phyloP scores from a whole-genome alignment of 257 asterid genomes.

The Solanum pimpinellifolium region DNA sequence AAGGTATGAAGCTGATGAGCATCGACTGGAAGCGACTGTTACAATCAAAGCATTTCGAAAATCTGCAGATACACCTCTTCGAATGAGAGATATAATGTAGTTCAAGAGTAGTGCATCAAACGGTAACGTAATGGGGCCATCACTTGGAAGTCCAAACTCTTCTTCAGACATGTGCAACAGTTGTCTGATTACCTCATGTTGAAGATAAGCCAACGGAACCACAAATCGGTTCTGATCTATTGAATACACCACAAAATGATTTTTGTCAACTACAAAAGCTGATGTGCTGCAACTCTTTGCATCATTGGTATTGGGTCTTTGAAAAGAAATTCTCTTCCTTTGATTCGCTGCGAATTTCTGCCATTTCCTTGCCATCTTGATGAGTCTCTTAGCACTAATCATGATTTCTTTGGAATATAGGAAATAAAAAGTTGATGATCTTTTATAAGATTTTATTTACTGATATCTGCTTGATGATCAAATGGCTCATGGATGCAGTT shows the following conservation, averaged over 20 bases:
- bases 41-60: neutral
- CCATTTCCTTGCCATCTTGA: neutral
- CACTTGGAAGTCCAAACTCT: neutral
- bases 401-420: neutral
- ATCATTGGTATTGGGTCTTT: neutral
- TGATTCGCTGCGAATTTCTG: neutral
- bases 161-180: neutral
- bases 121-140: neutral
- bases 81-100: neutral
- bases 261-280: neutral
- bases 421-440: neutral
- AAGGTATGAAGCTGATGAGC: neutral
- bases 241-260: neutral
- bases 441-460: neutral
- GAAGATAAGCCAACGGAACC: constrained; percentile 2
- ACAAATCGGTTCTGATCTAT: neutral
- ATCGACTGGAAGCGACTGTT: neutral
- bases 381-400: neutral
- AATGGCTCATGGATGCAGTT: neutral
- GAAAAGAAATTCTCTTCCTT: neutral
- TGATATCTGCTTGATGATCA: neutral
- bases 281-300: neutral
- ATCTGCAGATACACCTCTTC: neutral
- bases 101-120: neutral
- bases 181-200: neutral